Percentiles rank a stretch among this genome's conserved stretches.
phyloP scores from a whole-genome alignment of 2,329 filamentous ascomycete genomes.

The Clarireedia paspali region DNA sequence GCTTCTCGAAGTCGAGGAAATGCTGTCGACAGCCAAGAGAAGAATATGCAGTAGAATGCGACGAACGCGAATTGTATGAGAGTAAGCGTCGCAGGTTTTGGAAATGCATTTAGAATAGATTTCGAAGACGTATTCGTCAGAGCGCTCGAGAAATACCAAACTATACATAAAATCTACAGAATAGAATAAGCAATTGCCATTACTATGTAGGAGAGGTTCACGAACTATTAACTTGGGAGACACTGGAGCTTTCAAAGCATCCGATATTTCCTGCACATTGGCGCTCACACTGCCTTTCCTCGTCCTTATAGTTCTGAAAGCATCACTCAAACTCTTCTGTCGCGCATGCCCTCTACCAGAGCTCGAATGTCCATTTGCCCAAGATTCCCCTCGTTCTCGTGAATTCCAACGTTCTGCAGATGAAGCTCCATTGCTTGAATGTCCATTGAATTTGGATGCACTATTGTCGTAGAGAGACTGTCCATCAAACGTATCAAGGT shows the following conservation, averaged over 20 bases:
- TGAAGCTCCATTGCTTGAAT: conserved; percentile 23
- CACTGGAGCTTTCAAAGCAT: conserved; percentile 81
- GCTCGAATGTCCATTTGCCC: conserved; percentile 19
- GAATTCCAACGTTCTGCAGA: conserved; percentile 53
- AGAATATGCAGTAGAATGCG: conserved; percentile 74
- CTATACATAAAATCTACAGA: conserved; percentile 67
- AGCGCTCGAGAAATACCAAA: conserved; percentile 95
- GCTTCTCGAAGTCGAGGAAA: conserved; percentile 64
- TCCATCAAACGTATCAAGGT: conserved; percentile 36
- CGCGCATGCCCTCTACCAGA: conserved; percentile 44
- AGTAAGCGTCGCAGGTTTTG: conserved; percentile 85
- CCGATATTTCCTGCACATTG: conserved; percentile 88
- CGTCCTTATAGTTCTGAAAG: conserved; percentile 73
- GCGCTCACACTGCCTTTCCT: conserved; percentile 81
- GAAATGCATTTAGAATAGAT: conserved; percentile 85
- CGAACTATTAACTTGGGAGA: conserved; percentile 82
- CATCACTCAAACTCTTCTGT: conserved; percentile 84
- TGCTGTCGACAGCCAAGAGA: conserved; percentile 65
- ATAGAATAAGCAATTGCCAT: conserved; percentile 17
- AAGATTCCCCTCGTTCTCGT: conserved; percentile 33
- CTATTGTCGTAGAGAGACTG: conserved; percentile 14
- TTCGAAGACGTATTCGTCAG: conserved; percentile 97
- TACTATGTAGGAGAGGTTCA: conserved; percentile 8
- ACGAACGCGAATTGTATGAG: conserved; percentile 92
- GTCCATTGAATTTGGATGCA: conserved; percentile 20